Conservation (phyloP, 495 filamentous ascomycete genomes). For the Parathielavia appendiculata region DNA sequence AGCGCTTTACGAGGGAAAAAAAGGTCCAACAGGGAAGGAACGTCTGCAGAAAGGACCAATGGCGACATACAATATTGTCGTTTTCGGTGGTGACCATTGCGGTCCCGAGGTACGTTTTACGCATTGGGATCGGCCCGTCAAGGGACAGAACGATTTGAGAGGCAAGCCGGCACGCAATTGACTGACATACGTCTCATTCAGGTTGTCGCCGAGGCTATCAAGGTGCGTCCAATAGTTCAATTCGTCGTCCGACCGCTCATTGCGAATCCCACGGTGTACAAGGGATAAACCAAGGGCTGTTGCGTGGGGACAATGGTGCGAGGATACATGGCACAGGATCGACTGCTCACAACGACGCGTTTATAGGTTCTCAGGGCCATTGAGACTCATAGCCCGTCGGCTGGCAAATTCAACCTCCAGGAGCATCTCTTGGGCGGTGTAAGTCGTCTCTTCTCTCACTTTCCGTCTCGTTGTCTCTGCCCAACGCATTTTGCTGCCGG, state of each 20-base stretch:
- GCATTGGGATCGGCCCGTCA: background rate
- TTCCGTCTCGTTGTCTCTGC: background rate
- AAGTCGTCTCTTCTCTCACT: slow-evolving; percentile 38
- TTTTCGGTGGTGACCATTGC: slow-evolving; percentile 86
- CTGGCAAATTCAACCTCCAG: slow-evolving; percentile 80
- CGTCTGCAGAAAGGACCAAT: no score
- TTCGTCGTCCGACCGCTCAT: background rate
- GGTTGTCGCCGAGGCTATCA: slow-evolving; percentile 68
- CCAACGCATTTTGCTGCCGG: background rate
- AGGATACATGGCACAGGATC: background rate
- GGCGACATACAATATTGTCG: slow-evolving; percentile 55
- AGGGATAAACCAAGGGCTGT: background rate
- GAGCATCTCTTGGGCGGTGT: slow-evolving; percentile 91
- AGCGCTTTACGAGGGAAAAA: background rate
- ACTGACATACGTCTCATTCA: slow-evolving; percentile 11
- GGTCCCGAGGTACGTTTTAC: slow-evolving; percentile 72
- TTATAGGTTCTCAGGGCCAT: slow-evolving; percentile 67
- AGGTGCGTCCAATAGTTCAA: slow-evolving; percentile 51
- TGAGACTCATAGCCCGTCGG: slow-evolving; percentile 59
- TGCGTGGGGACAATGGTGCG: background rate
- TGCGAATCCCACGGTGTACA: background rate
- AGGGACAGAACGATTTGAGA: background rate
- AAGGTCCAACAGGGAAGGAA: background rate
- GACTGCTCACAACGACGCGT: slow-evolving; percentile 17
- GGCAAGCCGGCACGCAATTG: background rate